phyloP scores from a whole-genome alignment of 495 filamentous ascomycete genomes.

The Staphylotrichum tortipilum region DNA sequence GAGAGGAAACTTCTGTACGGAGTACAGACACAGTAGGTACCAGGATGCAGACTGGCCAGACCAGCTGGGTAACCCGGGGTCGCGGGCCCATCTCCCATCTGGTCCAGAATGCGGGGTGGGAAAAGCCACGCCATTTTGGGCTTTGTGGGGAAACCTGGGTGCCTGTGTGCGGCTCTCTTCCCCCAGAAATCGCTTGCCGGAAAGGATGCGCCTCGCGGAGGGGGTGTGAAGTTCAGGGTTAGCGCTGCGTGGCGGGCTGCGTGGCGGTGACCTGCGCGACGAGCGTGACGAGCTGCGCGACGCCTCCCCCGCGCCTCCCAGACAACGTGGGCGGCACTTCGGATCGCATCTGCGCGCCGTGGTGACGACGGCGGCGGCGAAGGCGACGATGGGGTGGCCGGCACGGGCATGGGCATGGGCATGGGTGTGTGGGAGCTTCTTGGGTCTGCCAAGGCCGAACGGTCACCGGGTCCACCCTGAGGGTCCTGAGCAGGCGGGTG shows the following conservation, averaged over 20 bases:
- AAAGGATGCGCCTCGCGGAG: background rate
- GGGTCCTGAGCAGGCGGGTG: too few species aligned
- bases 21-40: too few species aligned
- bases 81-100: background rate
- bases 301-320: too few species aligned
- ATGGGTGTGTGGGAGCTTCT: too few species aligned
- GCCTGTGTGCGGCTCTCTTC: background rate
- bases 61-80: background rate
- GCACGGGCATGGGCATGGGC: too few species aligned
- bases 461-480: conserved; percentile 5
- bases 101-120: background rate
- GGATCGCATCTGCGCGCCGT: background rate
- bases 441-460: background rate
- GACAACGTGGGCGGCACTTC: background rate
- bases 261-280: too few species aligned
- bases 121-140: background rate
- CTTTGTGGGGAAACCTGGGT: background rate
- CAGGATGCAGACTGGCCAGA: too few species aligned
- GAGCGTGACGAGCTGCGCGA: too few species aligned
- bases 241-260: background rate
- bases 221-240: background rate
- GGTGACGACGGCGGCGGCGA: too few species aligned
- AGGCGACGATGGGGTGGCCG: too few species aligned
- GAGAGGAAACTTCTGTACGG: too few species aligned
- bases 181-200: background rate